phyloP scores from a whole-genome alignment of 371 early-diverging fungal species.

The Apophysomyces sp. region DNA sequence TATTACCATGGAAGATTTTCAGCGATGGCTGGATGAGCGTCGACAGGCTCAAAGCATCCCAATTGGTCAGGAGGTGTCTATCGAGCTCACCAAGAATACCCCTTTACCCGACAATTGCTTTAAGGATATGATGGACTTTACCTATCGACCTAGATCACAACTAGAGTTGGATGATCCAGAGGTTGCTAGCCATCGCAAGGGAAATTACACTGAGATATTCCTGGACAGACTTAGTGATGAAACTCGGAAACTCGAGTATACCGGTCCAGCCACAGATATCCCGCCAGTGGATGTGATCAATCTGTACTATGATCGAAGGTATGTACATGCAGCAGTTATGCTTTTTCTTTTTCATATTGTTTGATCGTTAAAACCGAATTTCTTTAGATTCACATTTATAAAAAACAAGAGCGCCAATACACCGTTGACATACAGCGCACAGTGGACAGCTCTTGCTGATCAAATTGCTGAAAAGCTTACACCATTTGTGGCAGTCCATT shows the following conservation, averaged over 20 bases:
- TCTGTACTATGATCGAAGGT: conserved; percentile 40
- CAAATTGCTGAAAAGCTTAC: conserved; percentile 29
- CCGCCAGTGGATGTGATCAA: conserved; percentile 43
- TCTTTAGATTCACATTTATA: conserved; percentile 35
- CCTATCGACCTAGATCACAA: conserved; percentile 5
- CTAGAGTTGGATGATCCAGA: conserved; percentile 25
- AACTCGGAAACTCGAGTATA: conserved; percentile 22
- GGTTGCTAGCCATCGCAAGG: conserved; percentile 8
- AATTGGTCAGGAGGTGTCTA: conserved; percentile 34
- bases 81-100: conserved; percentile 26
- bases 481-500: conserved; percentile 52
- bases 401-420: conserved; percentile 19
- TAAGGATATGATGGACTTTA: conserved; percentile 16
- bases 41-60: conserved; percentile 12
- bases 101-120: conserved; percentile 18
- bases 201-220: conserved; percentile 33
- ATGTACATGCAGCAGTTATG: too few species aligned
- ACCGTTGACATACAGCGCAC: conserved; percentile 34
- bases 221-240: conserved; percentile 27
- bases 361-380: too few species aligned
- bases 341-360: too few species aligned
- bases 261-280: neutral
- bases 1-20: conserved; percentile 26
- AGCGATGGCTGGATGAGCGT: conserved; percentile 21
- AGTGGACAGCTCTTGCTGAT: conserved; percentile 32